Evolutionary conservation across 2,329 filamentous ascomycete species (phyloP), one percentile per base, ranked within the genome.

Genomic region (Aureobasidium sp.): DNA sequence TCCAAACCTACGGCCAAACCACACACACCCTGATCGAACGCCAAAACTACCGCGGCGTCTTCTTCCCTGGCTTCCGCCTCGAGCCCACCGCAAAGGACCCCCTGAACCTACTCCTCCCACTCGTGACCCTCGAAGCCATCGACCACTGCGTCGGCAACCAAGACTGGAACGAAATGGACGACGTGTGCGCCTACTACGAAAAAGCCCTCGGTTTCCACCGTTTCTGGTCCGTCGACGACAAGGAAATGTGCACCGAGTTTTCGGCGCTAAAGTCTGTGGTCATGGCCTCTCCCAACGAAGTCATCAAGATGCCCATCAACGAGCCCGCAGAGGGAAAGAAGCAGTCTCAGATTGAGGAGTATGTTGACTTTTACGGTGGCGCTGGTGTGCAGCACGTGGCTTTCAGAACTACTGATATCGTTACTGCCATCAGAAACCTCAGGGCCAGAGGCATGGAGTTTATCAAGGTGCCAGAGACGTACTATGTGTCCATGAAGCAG

Each of bases 131-230:
- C 60, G 82, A 83, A 64, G 85, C 85, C 67, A 91, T 97, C 76
- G 93, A 97, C 77, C 93, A 97, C 81, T 97, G 93, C 75, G 93
- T 97, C 68, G 93, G 93, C 67, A 97, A 97, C 80, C 92, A 97
- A 79, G 88, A 91, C 75, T 97, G 93, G 93, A 82, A 91, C 75
- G 87, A 92, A 74, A 96, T 97, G 83, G 82, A 86, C 62, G 77
- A 78, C 52, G 77, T 81, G 24, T 87, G 84, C 71, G 79, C 81
- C 63, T 86, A 85, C 75, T 97, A 97, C 79, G 92, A 97, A 78
- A 84, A 86, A 65, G 89, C 88, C 65, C 88, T 97, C 31, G 88
- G 88, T 60, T 97, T 97, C 83, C 91, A 96, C 79, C 90, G 92
- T 67, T 97, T 97, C 86, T 97, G 93, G 93, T 91, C 87, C 60